These are phyloP conservation scores for Pseudopithomyces chartarum DNA, from an alignment of 2,329 filamentous ascomycete species.

Conservation along the genomic window DNA sequence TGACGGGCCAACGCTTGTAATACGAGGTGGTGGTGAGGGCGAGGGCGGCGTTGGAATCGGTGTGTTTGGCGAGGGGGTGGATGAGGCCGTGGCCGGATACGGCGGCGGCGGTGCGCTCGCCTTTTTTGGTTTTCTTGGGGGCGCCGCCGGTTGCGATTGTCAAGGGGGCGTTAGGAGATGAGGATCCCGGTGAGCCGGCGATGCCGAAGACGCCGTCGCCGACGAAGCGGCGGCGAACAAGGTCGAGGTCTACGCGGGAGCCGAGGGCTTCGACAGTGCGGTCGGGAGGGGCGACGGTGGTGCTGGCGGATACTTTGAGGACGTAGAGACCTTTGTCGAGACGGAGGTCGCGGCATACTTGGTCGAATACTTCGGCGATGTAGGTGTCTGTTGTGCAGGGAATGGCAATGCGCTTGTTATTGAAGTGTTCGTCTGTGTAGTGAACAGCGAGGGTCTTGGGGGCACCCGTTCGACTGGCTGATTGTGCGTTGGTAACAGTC, in stretches of 20 bases:
- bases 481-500: constrained; percentile 48
- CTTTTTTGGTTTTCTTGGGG: constrained; percentile 58
- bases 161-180: constrained; percentile 70
- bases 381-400: constrained; percentile 83
- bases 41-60: constrained; percentile 51
- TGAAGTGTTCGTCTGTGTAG: constrained; percentile 72
- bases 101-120: constrained; percentile 54
- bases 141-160: constrained; percentile 59
- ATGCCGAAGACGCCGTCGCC: constrained; percentile 74
- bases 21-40: constrained; percentile 44
- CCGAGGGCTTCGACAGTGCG: constrained; percentile 80
- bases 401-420: constrained; percentile 71
- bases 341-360: constrained; percentile 76
- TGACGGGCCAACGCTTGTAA: constrained; percentile 79
- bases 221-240: constrained; percentile 75
- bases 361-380: constrained; percentile 79
- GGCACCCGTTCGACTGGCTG: constrained; percentile 65
- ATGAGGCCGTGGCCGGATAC: constrained; percentile 54
- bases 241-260: constrained; percentile 74
- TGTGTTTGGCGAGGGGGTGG: constrained; percentile 71
- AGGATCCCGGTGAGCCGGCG: constrained; percentile 69
- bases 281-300: constrained; percentile 76
- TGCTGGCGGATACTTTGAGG: constrained; percentile 75
- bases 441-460: constrained; percentile 75
- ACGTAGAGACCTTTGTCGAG: constrained; percentile 81